Percentiles rank a stretch among this genome's conserved stretches.
Evolutionary conservation across 1,139 yeast species (phyloP).

Genomic region (Sugiyamaella castrensis): DNA sequence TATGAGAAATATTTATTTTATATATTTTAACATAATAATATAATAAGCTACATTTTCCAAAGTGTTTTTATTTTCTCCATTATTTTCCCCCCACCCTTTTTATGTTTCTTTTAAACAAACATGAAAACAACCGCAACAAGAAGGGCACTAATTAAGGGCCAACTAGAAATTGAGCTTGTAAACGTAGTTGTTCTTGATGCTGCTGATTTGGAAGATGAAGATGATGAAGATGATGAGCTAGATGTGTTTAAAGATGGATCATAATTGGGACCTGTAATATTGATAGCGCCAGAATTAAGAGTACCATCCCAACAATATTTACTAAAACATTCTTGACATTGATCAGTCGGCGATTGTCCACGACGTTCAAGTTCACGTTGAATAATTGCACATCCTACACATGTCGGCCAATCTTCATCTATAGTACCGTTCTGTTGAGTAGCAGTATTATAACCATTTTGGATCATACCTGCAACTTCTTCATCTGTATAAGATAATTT

Average conservation of each 20-base stretch:
- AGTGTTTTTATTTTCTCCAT: no score
- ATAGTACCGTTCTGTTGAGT: constrained; percentile 70
- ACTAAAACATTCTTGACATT: constrained; percentile 71
- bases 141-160: no score
- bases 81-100: no score
- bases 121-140: no score
- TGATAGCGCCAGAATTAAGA: constrained; percentile 19
- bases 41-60: no score
- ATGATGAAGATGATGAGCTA: constrained; percentile 2
- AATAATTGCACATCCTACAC: constrained; percentile 86
- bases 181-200: no score
- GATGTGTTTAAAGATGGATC: constrained; percentile 20
- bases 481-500: constrained; percentile 59
- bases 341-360: constrained; percentile 62
- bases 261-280: constrained; percentile 18
- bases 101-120: no score
- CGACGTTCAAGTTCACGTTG: constrained; percentile 79
- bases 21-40: no score
- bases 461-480: constrained; percentile 62
- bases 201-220: not conserved
- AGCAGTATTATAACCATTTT: constrained; percentile 77
- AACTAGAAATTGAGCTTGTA: no score
- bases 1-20: not conserved
- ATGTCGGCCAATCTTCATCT: constrained; percentile 71
- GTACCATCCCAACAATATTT: constrained; percentile 84